A percentile compares a stretch with the other conserved stretches of the same genome.
Evolutionary conservation across 768 basidiomycete species (phyloP).

Genomic region (Leccinum sublutescens): DNA sequence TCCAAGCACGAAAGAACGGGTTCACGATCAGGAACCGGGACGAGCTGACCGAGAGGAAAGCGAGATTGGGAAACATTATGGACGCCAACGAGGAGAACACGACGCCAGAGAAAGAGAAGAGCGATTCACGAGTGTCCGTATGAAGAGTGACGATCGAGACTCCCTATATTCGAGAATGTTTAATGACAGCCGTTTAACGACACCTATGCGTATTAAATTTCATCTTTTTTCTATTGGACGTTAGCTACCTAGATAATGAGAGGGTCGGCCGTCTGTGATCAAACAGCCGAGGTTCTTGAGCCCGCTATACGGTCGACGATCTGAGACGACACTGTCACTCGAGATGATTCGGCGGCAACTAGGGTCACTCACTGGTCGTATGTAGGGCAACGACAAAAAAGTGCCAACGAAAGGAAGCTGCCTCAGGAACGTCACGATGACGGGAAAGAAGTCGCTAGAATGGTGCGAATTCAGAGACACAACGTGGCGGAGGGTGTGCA

Average conservation of each 20-base stretch:
- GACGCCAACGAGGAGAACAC: not conserved
- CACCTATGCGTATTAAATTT: slow-evolving; percentile 17
- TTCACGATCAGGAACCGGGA: slow-evolving; percentile 52
- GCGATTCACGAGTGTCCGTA: slow-evolving; percentile 11
- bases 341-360: not conserved
- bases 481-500: not conserved
- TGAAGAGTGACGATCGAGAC: not conserved
- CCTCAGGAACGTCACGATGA: slow-evolving; percentile 93
- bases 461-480: slow-evolving; percentile 1
- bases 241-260: slow-evolving; percentile 8
- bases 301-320: slow-evolving; percentile 78
- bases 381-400: slow-evolving; percentile 81
- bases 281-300: slow-evolving; percentile 73
- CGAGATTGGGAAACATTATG: not conserved
- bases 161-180: not conserved
- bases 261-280: slow-evolving; percentile 18
- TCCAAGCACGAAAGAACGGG: slow-evolving; percentile 46
- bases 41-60: slow-evolving; percentile 33
- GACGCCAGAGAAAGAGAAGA: slow-evolving; percentile 18
- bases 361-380: slow-evolving; percentile 62
- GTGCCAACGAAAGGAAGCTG: slow-evolving; percentile 93
- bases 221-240: slow-evolving; percentile 7
- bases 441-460: slow-evolving; percentile 96
- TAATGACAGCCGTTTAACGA: slow-evolving; percentile 1
- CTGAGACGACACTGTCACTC: slow-evolving; percentile 37